Base-by-base conservation (phyloP, 441 rosid genomes). In the Melastoma candidum region DNA sequence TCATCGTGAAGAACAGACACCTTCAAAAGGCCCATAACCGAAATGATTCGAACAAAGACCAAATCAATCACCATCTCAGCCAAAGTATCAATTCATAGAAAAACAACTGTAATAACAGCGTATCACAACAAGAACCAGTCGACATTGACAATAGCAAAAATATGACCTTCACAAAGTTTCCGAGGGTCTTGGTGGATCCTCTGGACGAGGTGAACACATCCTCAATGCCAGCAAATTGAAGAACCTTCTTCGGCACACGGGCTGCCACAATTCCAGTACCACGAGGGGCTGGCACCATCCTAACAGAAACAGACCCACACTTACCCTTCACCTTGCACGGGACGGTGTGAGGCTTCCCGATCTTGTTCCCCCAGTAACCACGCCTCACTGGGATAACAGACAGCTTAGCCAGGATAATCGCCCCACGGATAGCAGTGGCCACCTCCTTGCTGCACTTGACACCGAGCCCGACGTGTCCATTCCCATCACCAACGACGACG, bases 251-350 rank as follows among this genome's bases (percentile, higher is more conserved):
- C 1, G 95, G 95, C 27, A 85, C 89, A 46, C 95, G 70, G 51
- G 96, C 95, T 0, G 95, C 97, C 2, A 81, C 93, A n/a, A 89
- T 89, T 1, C 95, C 93, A 1, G 90, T 79, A 47, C 95, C 95
- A 61, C 97, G 77, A 0, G 95, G 95, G 12, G 97, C 93, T 0
- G 93, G 97, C 26, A 89, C 95, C 95, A 86, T 90, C 66, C 90
- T 68, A 13, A 85, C 95, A 0, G 87, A 83, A 1, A 85, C 93
- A 0, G 90, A 81, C 3, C 97, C 95, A 59, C 95, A 85, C 60
- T 88, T 88, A 2, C 92, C 95, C 0, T 89, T 88, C 25, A 85
- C 93, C 71, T 88, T 85, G n/a, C 97, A 85, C 7, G 87, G 90
- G 13, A 83, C 97, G 0, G 93, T 88, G 12, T 88, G 97, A 0